Conservation (phyloP, 2,329 filamentous ascomycete species). For the Paraphoma sp. region DNA sequence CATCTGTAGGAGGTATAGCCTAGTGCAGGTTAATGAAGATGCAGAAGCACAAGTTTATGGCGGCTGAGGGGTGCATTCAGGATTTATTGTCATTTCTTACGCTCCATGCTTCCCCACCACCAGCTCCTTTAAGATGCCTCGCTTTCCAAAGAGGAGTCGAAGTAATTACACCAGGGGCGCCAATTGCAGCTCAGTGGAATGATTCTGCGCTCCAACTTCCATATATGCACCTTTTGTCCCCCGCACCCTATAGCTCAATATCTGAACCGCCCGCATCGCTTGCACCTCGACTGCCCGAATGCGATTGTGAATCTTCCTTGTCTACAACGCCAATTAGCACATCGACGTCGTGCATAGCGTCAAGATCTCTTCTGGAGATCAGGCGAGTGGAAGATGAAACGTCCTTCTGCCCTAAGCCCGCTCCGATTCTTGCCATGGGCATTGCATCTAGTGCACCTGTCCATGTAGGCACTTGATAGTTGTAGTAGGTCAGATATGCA, state of each 20-base stretch:
- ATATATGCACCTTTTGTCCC: neutral
- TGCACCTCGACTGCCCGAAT: no score
- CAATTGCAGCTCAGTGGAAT: neutral
- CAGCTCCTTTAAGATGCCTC: neutral
- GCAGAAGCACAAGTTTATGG: no score
- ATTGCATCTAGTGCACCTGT: constrained; percentile 9
- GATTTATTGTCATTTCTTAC: no score
- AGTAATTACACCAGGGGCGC: neutral
- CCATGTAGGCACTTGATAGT: constrained; percentile 13
- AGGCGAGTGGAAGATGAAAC: neutral
- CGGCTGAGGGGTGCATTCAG: no score
- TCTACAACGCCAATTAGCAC: neutral
- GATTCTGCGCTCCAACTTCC: neutral
- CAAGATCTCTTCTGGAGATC: neutral
- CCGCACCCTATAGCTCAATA: neutral
- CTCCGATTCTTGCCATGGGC: constrained; percentile 9
- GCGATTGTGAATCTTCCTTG: neutral
- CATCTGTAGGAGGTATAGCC: no score
- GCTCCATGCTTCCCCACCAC: neutral
- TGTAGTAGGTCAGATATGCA: constrained; percentile 9
- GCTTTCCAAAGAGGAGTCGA: neutral
- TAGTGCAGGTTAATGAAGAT: no score
- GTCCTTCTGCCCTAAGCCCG: neutral
- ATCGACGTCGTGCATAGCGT: neutral
- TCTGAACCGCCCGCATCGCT: neutral